Evolutionary conservation across 768 basidiomycete species (phyloP), one percentile per base, ranked within the genome.

Genomic region (Gloeophyllum trabeum): DNA sequence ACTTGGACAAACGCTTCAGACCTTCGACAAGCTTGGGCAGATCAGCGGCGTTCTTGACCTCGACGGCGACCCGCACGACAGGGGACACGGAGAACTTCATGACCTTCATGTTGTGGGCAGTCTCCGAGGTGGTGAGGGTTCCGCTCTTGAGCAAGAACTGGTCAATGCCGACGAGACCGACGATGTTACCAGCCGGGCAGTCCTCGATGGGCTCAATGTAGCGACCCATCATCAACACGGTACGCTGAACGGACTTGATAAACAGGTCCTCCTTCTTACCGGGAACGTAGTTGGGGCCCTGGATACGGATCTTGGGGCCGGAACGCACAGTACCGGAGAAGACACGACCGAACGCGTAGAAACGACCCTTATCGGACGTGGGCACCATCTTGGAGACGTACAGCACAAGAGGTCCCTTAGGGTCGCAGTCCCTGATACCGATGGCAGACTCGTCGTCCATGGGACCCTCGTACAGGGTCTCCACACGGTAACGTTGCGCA

Each of bases 381-480:
- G 96, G 96, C 55, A 98, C 96, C 96, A 99, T 98, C 81, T 98
- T 98, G 52, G 96, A 98, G 68, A 99, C 74, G 67, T 99, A 99
- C 49, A 94, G 78, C 59, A 98, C 92, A 48, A 99, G 84, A 50
- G 96, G 96, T 41, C 81, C 96, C 35, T 81, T 83, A 61, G 96
- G 85, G 67, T 98, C 89, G 61, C 96, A 99, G 62, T 98, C 93
- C 41, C 96, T 82, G 71, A 99, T 93, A 69, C 80, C 89, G 52
- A 98, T 90, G 52, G 96, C 96, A 46, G 90, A 96, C 67, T 99
- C 96, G 59, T 99, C 96, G 67, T 99, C 96, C 91, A 97, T 91
- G 55, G 96, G 96, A 61, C 96, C 96, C 61, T 99, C 96, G 65
- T 99, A 98, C 48, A 99, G 82, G 52, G 96, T 98, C 75, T 98